Conservation (phyloP, 1,284 basidiomycete genomes). For the Psilocybe mexicana region DNA sequence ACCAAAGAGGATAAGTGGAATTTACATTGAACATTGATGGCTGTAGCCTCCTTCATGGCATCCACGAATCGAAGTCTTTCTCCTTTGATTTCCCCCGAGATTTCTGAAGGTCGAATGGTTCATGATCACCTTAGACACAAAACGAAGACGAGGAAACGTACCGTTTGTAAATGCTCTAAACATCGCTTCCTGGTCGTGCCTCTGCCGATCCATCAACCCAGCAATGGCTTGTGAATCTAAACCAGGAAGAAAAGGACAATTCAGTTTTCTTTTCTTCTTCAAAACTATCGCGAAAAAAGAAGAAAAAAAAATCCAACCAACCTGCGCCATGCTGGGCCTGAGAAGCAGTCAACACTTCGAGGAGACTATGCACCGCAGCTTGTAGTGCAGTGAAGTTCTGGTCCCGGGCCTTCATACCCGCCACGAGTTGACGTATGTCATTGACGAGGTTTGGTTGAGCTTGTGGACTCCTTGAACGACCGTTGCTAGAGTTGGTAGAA, state of each 20-base stretch:
- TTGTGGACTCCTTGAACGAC: background rate
- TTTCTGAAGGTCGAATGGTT: slow-evolving; percentile 45
- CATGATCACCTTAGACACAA: slow-evolving; percentile 1
- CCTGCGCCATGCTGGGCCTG: slow-evolving; percentile 23
- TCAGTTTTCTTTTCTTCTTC: background rate
- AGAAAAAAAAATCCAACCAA: slow-evolving; percentile 1
- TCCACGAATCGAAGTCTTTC: slow-evolving; percentile 85
- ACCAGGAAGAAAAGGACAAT: background rate
- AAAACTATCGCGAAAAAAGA: background rate
- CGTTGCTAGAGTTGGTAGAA: slow-evolving; percentile 5
- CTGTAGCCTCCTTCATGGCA: slow-evolving; percentile 88
- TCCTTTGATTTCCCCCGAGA: slow-evolving; percentile 80
- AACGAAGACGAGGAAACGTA: slow-evolving; percentile 29
- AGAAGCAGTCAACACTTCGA: slow-evolving; percentile 39
- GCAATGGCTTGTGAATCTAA: slow-evolving; percentile 54
- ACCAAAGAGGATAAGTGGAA: background rate
- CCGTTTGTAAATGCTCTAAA: slow-evolving; percentile 65
- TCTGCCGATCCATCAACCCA: slow-evolving; percentile 63
- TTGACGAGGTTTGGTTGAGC: slow-evolving; percentile 30
- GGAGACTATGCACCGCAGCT: slow-evolving; percentile 47
- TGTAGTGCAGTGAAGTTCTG: slow-evolving; percentile 43
- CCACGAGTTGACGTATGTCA: slow-evolving; percentile 45
- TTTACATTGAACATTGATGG: slow-evolving; percentile 78
- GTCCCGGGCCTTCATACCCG: slow-evolving; percentile 42
- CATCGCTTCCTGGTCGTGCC: slow-evolving; percentile 68